These are phyloP conservation scores for Volvox carteri DNA, from an alignment of 163 green algal species.

Conservation along the genomic window DNA sequence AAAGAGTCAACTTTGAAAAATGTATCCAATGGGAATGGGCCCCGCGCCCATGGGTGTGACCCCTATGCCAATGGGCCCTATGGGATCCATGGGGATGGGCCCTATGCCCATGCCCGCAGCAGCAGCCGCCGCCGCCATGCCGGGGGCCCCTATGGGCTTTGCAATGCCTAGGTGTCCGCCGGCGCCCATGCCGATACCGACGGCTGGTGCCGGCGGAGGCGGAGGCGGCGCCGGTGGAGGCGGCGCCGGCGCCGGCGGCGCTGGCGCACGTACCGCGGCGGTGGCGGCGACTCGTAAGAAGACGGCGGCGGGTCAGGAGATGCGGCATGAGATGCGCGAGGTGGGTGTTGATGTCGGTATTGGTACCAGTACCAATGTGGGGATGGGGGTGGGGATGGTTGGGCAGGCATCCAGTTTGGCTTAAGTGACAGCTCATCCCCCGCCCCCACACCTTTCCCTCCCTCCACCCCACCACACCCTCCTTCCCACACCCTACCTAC, in stretches of 20 bases:
- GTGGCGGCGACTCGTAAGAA: conserved; percentile 34
- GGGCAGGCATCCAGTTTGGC: not conserved
- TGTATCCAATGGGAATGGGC: not conserved
- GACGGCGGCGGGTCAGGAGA: conserved; percentile 45
- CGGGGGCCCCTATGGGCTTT: not conserved
- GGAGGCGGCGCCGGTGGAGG: not conserved
- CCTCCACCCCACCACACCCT: not conserved
- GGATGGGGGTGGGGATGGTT: not conserved
- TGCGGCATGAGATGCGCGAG: conserved; percentile 47
- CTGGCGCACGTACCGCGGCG: not conserved
- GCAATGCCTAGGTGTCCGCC: too few species aligned
- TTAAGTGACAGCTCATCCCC: not conserved
- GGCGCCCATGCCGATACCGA: conserved; percentile 16
- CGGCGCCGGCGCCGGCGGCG: not conserved
- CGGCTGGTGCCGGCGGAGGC: not conserved
- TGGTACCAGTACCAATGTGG: too few species aligned
- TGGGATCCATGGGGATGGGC: not conserved
- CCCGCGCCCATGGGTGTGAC: not conserved
- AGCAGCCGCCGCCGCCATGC: not conserved
- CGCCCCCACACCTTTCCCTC: not conserved
- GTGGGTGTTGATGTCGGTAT: too few species aligned
- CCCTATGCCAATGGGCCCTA: not conserved
- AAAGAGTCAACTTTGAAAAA: too few species aligned
- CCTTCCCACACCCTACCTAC: not conserved
- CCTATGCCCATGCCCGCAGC: not conserved